Base-by-base conservation (phyloP, 73 alveolate genomes). In the Paramecium tetraurelia region DNA sequence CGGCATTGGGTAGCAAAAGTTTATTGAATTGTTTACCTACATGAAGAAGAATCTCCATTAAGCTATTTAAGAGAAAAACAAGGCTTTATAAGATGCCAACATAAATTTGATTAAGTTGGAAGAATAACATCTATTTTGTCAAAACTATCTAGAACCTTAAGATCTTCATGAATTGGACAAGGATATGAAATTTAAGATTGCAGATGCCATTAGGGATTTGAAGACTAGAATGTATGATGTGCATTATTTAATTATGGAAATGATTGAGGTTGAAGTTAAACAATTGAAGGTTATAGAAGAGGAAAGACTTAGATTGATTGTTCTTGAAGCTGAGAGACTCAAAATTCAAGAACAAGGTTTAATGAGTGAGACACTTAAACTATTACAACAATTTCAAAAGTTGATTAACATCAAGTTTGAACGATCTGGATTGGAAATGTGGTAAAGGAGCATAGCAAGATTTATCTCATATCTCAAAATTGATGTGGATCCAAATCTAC, bases 181-280 rank as follows among this genome's bases (percentile, higher is more conserved):
- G 44, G 33, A 24, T 43, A 59, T 70, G 71, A 89, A 63, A 21
- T 70, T 38, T 46, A 89, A 83, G 36, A 70, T 50, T 16, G 71
- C 27, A 14, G 94, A 89, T 71, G 87, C 87, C 2, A 89, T 89
- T 9, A 89, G 94, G 48, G 94, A 89, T 46, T n/a, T 89, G 33
- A 89, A 83, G n/a, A 70, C 94, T 11, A 89, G 87, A 44, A 89
- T 89, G 86, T 89, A 89, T 71, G 94, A 89, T 70, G 75, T 83
- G 1, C 86, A 89, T 83, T 89, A 44, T 71, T 84, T 58, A 58
- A 89, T 89, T 44, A 89, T 89, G 94, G 94, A 89, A 46, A 89
- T 89, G 75, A 85, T 89, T 3, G 94, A 89, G 14, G 58, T 40
- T 24, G 94, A 89, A 71, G 92, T 83, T 8, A 89, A 89, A 70